Evolutionary conservation across 1,284 basidiomycete species (phyloP).

Genomic region (Ganoderma lucidum): DNA sequence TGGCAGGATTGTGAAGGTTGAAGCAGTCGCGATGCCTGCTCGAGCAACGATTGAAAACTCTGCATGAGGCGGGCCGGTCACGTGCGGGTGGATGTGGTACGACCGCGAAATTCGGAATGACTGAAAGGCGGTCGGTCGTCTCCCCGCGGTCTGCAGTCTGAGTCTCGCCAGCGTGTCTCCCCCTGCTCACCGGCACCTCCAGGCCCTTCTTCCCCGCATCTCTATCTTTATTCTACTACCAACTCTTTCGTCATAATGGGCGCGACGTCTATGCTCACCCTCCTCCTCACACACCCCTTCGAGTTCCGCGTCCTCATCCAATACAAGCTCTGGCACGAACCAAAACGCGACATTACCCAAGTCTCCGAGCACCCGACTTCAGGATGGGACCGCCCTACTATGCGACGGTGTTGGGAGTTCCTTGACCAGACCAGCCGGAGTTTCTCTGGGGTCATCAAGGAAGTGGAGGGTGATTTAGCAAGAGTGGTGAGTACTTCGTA

Average conservation of each 20-base stretch:
- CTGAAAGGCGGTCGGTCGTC: neutral
- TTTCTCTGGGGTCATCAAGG: constrained; percentile 96
- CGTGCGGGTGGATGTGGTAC: constrained; percentile 26
- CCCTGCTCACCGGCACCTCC: constrained; percentile 8
- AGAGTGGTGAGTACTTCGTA: constrained; percentile 73
- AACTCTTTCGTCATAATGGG: constrained; percentile 40
- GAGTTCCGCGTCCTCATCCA: constrained; percentile 84
- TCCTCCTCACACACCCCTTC: constrained; percentile 76
- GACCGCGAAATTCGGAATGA: constrained; percentile 11
- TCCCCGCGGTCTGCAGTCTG: neutral
- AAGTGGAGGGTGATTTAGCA: constrained; percentile 94
- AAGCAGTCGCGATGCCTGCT: neutral
- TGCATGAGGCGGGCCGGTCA: constrained; percentile 15
- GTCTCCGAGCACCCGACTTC: constrained; percentile 75
- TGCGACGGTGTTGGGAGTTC: constrained; percentile 93
- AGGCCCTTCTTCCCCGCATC: constrained; percentile 14
- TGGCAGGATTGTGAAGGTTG: neutral
- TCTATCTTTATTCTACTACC: constrained; percentile 21
- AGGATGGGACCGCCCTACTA: constrained; percentile 84
- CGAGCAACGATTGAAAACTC: neutral
- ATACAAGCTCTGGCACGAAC: constrained; percentile 82
- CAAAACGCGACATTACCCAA: constrained; percentile 81
- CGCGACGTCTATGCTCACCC: constrained; percentile 52
- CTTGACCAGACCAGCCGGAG: constrained; percentile 91
- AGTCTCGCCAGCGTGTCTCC: constrained; percentile 10